Evolutionary conservation across 306 rosid genomes (phyloP), one percentile per base, ranked within the genome.

Genomic region (Cucurbita pepo): DNA sequence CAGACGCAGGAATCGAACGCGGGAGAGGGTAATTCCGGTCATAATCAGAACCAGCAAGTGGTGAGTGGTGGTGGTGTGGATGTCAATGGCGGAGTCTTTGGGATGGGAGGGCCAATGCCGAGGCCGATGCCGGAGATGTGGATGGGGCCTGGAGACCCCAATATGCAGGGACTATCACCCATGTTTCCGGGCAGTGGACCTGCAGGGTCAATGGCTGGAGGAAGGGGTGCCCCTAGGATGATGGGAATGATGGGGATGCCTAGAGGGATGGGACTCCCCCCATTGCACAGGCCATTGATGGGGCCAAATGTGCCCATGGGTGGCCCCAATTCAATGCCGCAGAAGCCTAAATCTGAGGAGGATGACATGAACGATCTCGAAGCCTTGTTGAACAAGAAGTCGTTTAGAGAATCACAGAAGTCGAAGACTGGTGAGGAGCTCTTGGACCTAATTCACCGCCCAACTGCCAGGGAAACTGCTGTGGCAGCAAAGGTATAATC

Each of bases 351-450:
- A 78, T 82, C 88, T 41, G 83, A 88, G 40, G 99, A 95, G 73
- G 99, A 95, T 57, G 99, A 91, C 36, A 48, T 87, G 88, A 94
- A 91, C 85, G 96, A 91, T 77, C 85, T 91, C 37, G 96, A 89
- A 83, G 99, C 92, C 10, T 77, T 95, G 86, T 58, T 91, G 86
- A 95, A 78, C 77, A 91, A 95, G 92, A 95, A 95, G 82, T 86
- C 96, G 10, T 91, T 79, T 65, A 80, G 72, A 83, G 97, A 95
- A 84, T 8, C 81, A 88, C 95, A 95, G 78, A 85, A 91, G 83
- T 89, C 95, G 53, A 95, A 88, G 82, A 88, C 95, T 10, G 95
- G 97, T 2, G 95, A 95, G 88, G 99, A 91, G 92, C 91, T 95
- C 72, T 79, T 89, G 90, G 91, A 95, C 87, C 90, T 95, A 70